Evolutionary conservation across 306 rosid species (phyloP).

Genomic region (Gastrolobium villosum): DNA sequence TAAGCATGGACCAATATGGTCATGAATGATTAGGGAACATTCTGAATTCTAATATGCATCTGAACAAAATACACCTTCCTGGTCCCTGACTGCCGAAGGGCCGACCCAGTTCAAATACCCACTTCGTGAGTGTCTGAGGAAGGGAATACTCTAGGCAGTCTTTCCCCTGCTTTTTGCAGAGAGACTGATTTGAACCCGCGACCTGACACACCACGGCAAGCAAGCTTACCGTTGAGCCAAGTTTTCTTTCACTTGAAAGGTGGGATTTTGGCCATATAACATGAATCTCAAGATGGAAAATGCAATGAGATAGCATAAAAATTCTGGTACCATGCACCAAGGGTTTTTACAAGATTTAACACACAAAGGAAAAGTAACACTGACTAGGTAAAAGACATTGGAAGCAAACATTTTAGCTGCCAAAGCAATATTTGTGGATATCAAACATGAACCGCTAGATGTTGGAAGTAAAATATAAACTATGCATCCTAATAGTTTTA

Average conservation of each 20-base stretch:
- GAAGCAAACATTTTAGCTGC: conserved; percentile 8
- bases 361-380: conserved; percentile 4
- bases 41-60: conserved; percentile 20
- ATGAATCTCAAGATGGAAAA: conserved; percentile 30
- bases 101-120: no score
- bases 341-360: conserved; percentile 12
- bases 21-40: conserved; percentile 16
- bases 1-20: conserved; percentile 25
- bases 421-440: conserved; percentile 3
- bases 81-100: conserved; percentile 3
- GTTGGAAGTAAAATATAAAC: background rate
- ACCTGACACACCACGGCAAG: no score
- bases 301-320: conserved; percentile 25
- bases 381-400: background rate
- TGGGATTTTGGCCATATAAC: conserved; percentile 14
- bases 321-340: background rate
- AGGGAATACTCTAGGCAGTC: no score
- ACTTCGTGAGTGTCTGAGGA: no score
- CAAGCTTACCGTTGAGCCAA: no score
- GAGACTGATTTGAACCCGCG: no score
- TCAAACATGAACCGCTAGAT: conserved; percentile 1
- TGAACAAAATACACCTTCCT: conserved; percentile 17
- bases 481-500: background rate
- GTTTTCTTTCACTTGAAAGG: conserved; percentile 10
- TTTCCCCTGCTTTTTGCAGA: no score